Evolutionary conservation across 176 grass and related monocot genomes (phyloP), one percentile per base, ranked within the genome.

Genomic region (Oryza australiensis): DNA sequence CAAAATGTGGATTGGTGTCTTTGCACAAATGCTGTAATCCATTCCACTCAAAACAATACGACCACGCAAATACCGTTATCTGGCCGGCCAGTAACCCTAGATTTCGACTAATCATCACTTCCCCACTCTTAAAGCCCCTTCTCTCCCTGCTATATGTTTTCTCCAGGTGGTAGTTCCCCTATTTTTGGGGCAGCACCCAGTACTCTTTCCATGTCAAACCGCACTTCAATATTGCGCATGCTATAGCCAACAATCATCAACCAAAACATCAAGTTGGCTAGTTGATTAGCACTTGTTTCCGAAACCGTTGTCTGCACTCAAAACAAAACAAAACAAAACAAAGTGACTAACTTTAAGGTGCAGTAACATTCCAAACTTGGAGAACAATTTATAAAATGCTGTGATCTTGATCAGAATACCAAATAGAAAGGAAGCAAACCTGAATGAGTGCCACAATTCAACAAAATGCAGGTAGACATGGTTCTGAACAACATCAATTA

Each of bases 161-260:
- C 91, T 68, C 94, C 94, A 3, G 95, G 95, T 33, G 95, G 92
- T 30, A 98, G 84, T 82, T 98, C 92, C 0, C 84, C 85, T 3
- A 86, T 60, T 80, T 89, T 98, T 22, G 92, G 78, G 62, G 90
- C 62, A 73, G 81, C 80, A 9, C 92, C 95, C 71, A 98, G 72
- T 53, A 98, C 90, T 68, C 88, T 85, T 66, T 98, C 95, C 95
- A 98, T 94, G 72, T 98, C 95, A 55, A 92, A 98, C 14, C 90
- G 90, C 75, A 98, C 94, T 82, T 97, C 94, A 26, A 97, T 94
- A 83, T 89, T 98, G 66, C 95, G 92, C 37, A 94, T 87, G 86
- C 92, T 94, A 81, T 98, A 98, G 51, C 95, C 95, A 9, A 98
- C 92, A 0, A 98, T 86, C 95, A 94, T 94, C 69, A 98, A 72